Evolutionary conservation across 768 basidiomycete genomes (phyloP).

Genomic region (Podaxis sp.): DNA sequence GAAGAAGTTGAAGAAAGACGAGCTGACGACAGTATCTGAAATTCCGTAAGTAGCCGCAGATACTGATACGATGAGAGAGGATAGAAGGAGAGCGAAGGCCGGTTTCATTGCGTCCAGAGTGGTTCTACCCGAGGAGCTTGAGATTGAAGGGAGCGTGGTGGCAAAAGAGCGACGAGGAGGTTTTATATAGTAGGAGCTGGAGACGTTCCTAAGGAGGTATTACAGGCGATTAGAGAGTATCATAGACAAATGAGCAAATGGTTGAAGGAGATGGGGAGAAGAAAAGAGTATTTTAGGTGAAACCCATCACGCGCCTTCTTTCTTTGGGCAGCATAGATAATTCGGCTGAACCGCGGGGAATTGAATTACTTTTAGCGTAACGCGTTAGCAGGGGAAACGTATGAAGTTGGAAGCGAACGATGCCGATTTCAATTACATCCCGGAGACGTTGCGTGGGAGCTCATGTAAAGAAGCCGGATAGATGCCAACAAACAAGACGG

Average conservation of each 20-base stretch:
- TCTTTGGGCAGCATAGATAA: background rate
- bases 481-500: too few species aligned
- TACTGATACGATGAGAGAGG: background rate
- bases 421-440: background rate
- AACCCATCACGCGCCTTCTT: background rate
- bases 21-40: slow-evolving; percentile 41
- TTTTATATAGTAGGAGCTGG: background rate
- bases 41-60: slow-evolving; percentile 30
- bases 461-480: too few species aligned
- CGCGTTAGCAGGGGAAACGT: background rate
- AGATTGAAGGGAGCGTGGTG: background rate
- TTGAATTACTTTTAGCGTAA: background rate
- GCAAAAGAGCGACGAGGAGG: background rate
- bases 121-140: background rate
- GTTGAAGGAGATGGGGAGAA: background rate
- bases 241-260: background rate
- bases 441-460: too few species aligned
- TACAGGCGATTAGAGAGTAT: background rate
- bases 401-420: background rate
- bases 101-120: background rate
- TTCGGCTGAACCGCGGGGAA: background rate
- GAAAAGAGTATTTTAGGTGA: background rate
- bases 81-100: slow-evolving; percentile 1
- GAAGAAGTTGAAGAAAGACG: slow-evolving; percentile 48
- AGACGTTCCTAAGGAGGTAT: background rate